Evolutionary conservation across 1,284 basidiomycete species (phyloP), one percentile per base, ranked within the genome.

Genomic region (Trametes pubescens): DNA sequence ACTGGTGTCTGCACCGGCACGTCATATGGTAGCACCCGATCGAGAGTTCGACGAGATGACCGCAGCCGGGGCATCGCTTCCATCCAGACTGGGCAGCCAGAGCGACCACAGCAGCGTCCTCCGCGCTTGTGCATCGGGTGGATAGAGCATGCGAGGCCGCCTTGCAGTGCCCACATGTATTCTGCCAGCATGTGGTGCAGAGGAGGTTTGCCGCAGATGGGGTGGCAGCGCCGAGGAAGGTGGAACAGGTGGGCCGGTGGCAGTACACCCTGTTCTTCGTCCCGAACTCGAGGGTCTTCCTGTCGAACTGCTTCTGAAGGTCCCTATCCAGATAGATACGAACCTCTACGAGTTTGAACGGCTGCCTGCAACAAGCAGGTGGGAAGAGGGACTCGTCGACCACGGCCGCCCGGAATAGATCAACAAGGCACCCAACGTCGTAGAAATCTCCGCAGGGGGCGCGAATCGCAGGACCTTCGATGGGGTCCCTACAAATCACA

Each of bases 161-260:
- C 67, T 84, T 83, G 76, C 85, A 86, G 16, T 71, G 69, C 0
- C 78, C 69, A 66, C 85, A 86, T 0, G 82, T 81, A 5, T 60
- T 53, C 0, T 66, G 64, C 2, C 51, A 51, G 69, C 86, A 88
- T 4, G 71, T 67, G 0, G 62, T 35, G 67, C 84, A 85, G 2
- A 76, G 37, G n/a, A 74, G 60, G 2, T 54, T 51, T 9, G 62
- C 54, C 13, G 63, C 48, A 11, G 29, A 51, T 0, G 65, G 49
- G 0, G 74, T 74, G 11, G 76, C 73, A 2, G 83, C 78, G 0
- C 85, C 86, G 22, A 89, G 75, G 74, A 88, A 89, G 0, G 74
- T 64, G 3, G 84, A 85, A 68, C 87, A 89, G 66, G 78, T 32
- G 69, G 76, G 51, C 13, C 68, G 71, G 22, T 75, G 71, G 67